Conservation (phyloP, 2,329 filamentous ascomycete species). For the Geoglossum cookeanum region DNA sequence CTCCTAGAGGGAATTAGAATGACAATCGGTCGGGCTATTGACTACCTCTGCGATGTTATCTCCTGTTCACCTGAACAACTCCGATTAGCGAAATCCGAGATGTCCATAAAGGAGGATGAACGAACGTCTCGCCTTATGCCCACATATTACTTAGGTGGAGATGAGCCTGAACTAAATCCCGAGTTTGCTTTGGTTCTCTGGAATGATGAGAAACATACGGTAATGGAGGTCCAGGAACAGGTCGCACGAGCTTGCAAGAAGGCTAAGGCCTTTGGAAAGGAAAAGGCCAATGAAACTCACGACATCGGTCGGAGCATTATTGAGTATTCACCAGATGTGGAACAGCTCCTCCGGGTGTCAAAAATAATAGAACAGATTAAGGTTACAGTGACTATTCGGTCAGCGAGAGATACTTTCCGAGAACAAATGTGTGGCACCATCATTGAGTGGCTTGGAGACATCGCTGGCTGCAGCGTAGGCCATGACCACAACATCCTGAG, state of each 20-base stretch:
- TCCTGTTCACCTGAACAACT: conserved; percentile 95
- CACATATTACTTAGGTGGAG: conserved; percentile 44
- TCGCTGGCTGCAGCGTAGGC: conserved; percentile 73
- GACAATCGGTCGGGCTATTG: conserved; percentile 69
- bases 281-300: conserved; percentile 74
- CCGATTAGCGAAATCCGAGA: conserved; percentile 62
- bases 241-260: conserved; percentile 76
- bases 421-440: conserved; percentile 99
- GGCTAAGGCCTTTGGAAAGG: conserved; percentile 45
- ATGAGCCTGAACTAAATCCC: conserved; percentile 37
- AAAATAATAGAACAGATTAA: conserved; percentile 87
- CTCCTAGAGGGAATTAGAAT: conserved; percentile 60
- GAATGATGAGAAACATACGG: conserved; percentile 98
- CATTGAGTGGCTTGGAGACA: conserved; percentile 88
- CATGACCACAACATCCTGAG: conserved; percentile 62
- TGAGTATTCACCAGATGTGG: conserved; percentile 53
- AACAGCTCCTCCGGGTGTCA: conserved; percentile 56
- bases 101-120: conserved; percentile 69
- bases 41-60: conserved; percentile 95
- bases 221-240: conserved; percentile 76
- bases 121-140: conserved; percentile 54
- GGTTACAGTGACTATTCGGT: conserved; percentile 85
- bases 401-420: conserved; percentile 82
- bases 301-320: conserved; percentile 73
- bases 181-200: conserved; percentile 79